Conservation (phyloP, 495 filamentous ascomycete genomes). For the Aspergillus baeticus region DNA sequence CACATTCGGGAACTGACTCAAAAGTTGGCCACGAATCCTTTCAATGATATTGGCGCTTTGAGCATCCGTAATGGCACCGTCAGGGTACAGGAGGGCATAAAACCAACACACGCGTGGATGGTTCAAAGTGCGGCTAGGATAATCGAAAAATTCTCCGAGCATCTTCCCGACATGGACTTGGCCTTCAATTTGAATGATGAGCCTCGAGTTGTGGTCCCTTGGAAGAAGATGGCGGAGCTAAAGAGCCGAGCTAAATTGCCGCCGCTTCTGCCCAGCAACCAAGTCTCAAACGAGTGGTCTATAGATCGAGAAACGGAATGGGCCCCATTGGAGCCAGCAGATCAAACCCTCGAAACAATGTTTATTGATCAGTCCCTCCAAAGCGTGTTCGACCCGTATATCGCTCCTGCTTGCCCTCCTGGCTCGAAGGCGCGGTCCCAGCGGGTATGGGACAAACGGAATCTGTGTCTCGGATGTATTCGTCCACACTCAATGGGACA, state of each 20-base stretch:
- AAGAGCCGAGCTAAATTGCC: constrained; percentile 34
- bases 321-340: constrained; percentile 42
- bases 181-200: constrained; percentile 78
- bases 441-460: constrained; percentile 44
- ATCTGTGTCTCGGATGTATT: constrained; percentile 61
- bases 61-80: constrained; percentile 47
- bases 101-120: constrained; percentile 56
- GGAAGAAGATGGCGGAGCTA: constrained; percentile 50
- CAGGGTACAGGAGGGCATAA: constrained; percentile 41
- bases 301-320: constrained; percentile 35
- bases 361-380: constrained; percentile 49
- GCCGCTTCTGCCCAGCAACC: constrained; percentile 20
- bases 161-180: constrained; percentile 78
- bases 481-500: constrained; percentile 66
- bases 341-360: constrained; percentile 41
- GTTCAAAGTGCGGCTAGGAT: constrained; percentile 59
- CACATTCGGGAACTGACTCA: constrained; percentile 53
- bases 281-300: constrained; percentile 33
- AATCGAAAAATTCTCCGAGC: constrained; percentile 65
- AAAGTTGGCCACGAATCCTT: constrained; percentile 44
- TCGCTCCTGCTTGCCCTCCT: constrained; percentile 53
- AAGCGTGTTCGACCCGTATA: constrained; percentile 47
- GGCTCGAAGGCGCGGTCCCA: constrained; percentile 53
- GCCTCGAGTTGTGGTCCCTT: constrained; percentile 72
- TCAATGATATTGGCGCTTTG: constrained; percentile 49